Percentiles rank a stretch among this genome's conserved stretches.
Conservation (phyloP, 306 rosid species). For the Lathyrus sativus region DNA sequence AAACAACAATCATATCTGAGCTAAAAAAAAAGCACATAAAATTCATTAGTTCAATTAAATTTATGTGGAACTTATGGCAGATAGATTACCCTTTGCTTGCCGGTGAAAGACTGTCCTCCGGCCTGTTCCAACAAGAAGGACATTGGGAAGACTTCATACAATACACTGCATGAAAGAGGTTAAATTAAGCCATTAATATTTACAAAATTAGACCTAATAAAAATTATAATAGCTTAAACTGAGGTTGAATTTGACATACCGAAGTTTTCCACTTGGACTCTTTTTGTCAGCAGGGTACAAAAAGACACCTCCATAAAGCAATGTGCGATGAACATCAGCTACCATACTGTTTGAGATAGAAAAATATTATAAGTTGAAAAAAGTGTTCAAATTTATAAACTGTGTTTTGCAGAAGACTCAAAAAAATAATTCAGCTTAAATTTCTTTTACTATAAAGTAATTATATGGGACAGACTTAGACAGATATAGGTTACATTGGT, state of each 20-base stretch:
- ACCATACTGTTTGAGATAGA: slow-evolving; percentile 73
- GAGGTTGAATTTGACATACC: slow-evolving; percentile 51
- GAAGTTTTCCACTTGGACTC: slow-evolving; percentile 95
- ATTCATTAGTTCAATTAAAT: too few relatives aligned
- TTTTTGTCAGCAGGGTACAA: slow-evolving; percentile 96
- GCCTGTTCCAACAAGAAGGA: slow-evolving; percentile 97
- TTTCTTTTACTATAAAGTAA: too few relatives aligned
- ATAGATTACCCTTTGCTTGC: slow-evolving; percentile 73
- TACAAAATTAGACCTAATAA: not conserved
- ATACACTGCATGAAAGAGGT: slow-evolving; percentile 53
- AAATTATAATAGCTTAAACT: slow-evolving; percentile 1
- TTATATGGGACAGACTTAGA: not conserved
- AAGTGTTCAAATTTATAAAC: not conserved
- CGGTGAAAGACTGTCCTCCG: slow-evolving; percentile 92
- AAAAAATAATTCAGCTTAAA: not conserved
- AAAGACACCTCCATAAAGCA: slow-evolving; percentile 96
- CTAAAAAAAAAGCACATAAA: too few relatives aligned
- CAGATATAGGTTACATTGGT: not conserved
- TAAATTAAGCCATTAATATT: slow-evolving; percentile 17
- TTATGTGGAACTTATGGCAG: too few relatives aligned
- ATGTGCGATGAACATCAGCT: slow-evolving; percentile 97
- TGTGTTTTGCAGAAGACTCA: not conserved
- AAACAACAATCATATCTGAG: not conserved
- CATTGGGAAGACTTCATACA: slow-evolving; percentile 98
- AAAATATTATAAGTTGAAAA: not conserved